A percentile compares a stretch with the other conserved stretches of the same genome.
Evolutionary conservation across 768 basidiomycete genomes (phyloP).

Genomic region (Mycena crocata): DNA sequence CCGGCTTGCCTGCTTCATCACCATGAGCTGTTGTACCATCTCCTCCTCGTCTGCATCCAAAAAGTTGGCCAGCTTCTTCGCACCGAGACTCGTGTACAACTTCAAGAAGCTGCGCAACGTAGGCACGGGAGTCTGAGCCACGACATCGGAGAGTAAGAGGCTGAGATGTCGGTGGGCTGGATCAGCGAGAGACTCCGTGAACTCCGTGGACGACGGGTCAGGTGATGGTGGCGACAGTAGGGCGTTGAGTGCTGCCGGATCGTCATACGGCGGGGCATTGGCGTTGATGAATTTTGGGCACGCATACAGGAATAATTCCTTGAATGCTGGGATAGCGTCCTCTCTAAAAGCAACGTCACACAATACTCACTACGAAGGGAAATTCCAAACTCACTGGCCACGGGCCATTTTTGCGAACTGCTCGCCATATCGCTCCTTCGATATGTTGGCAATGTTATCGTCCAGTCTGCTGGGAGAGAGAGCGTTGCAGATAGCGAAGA

Average conservation of each 20-base stretch:
- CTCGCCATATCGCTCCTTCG: constrained; percentile 95
- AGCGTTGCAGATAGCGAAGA: constrained; percentile 94
- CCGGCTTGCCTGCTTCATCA: constrained; percentile 89
- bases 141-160: constrained; percentile 86
- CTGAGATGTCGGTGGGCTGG: constrained; percentile 86
- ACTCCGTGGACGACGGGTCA: constrained; percentile 46
- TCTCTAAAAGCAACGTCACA: constrained; percentile 52
- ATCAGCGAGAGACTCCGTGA: constrained; percentile 60
- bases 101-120: constrained; percentile 93
- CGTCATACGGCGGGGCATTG: constrained; percentile 94
- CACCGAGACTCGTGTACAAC: constrained; percentile 93
- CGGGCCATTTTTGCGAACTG: constrained; percentile 88
- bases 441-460: constrained; percentile 92
- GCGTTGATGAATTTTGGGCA: constrained; percentile 98
- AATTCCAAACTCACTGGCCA: constrained; percentile 64
- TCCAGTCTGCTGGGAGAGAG: constrained; percentile 93
- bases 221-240: constrained; percentile 56
- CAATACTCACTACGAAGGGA: not conserved
- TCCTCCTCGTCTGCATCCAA: constrained; percentile 93
- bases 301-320: constrained; percentile 93
- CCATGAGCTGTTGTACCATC: constrained; percentile 97
- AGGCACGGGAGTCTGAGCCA: constrained; percentile 80
- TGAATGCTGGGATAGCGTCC: constrained; percentile 83
- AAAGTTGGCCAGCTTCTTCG: constrained; percentile 92
- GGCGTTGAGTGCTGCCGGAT: constrained; percentile 67